Base-by-base conservation (phyloP, 2,329 filamentous ascomycete genomes). In the Aspergillus flavus region DNA sequence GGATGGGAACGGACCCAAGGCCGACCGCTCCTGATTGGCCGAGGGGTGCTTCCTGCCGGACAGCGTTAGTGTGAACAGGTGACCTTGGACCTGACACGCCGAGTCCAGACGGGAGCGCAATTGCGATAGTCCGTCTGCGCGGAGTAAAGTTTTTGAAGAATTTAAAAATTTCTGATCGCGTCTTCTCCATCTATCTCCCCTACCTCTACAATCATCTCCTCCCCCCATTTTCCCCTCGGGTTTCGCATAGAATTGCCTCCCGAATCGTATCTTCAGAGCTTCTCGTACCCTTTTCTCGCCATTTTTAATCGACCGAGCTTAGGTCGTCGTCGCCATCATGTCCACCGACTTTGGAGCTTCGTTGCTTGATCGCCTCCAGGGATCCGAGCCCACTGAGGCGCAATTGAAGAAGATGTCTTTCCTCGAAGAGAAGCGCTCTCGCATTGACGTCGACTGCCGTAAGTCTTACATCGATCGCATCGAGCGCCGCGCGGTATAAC, bases 91-190 rank as follows among this genome's bases (percentile, higher is more conserved):
- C 21, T 30, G 48, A 30, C 9, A 30, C 48, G 48, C 34, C 52
- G 32, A 55, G 52, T 55, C 32, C 52, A 39, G 52, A 46, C 32
- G 52, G 52, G 34, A 55, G 52, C 34, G 52, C 52, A 55, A 55
- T 36, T 55, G 52, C 32, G 52, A 55, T 39, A n/a, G 52, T 39
- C 50, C 26, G 50, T 53, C 52, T 23, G 52, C 52, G 28, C 52
- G 52, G 52, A 54, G 52, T 54, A 54, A 55, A 55, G 52, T 55
- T 55, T 55, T 55, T 55, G 52, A 55, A 39, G 32, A 55, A 55
- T 36, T 55, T 39, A 21, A 55, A 55, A 55, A 9, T 52, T 52
- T 52, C 48, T 34, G 52, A 48, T 45, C 43, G 26, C 23, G 55
- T 41, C 61, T 64, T 21, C 23, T 57, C 30, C 16, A 21, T 56